These are phyloP conservation scores for Aspergillus sp. DNA, from an alignment of 2,329 filamentous ascomycete genomes.

Conservation along the genomic window DNA sequence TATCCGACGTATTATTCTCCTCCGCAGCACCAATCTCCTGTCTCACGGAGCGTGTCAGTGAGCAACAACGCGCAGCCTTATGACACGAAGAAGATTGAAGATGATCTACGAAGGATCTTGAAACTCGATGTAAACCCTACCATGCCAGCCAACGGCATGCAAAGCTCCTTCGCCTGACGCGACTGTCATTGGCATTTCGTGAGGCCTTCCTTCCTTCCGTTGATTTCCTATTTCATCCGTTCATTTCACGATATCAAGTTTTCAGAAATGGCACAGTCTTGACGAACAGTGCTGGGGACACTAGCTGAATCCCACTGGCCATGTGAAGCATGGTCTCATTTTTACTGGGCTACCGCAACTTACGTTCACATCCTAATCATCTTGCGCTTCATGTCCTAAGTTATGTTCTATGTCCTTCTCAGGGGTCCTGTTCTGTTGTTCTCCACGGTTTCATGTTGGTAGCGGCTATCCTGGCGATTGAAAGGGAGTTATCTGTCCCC, in stretches of 20 bases:
- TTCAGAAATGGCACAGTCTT: neutral
- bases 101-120: conserved; percentile 51
- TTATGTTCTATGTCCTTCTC: neutral
- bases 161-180: conserved; percentile 37
- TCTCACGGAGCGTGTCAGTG: conserved; percentile 24
- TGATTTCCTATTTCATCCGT: neutral
- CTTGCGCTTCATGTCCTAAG: neutral
- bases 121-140: conserved; percentile 43
- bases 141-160: conserved; percentile 33
- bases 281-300: neutral
- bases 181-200: neutral
- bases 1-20: conserved; percentile 27
- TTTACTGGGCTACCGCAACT: neutral
- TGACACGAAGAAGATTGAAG: conserved; percentile 50
- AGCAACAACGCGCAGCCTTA: conserved; percentile 31
- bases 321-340: neutral
- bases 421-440: conserved; percentile 12
- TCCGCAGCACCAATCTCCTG: conserved; percentile 23
- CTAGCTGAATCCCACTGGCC: neutral
- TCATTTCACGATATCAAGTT: conserved; percentile 6
- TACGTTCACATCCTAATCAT: neutral
- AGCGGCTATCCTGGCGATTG: conserved; percentile 19
- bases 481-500: conserved; percentile 18
- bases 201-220: neutral
- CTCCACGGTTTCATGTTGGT: conserved; percentile 18